A percentile compares a stretch with the other conserved stretches of the same genome.
Conservation (phyloP, 306 rosid species). For the Prinsepia uniflora region DNA sequence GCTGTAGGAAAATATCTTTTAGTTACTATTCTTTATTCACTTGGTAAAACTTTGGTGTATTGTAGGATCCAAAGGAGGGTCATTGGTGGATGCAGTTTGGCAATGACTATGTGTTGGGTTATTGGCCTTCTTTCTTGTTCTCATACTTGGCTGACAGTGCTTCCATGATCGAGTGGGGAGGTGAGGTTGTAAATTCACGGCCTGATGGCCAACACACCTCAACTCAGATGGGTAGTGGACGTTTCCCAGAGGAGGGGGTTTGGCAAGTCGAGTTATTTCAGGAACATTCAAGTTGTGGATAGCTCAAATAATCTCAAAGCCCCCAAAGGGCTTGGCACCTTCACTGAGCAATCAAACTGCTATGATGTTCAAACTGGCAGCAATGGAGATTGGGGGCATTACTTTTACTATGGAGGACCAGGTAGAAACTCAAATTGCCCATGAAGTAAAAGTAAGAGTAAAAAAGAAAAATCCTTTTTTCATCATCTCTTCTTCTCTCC, state of each 20-base stretch:
- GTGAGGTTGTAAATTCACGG: conserved; percentile 89
- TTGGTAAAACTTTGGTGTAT: background rate
- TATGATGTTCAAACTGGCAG: conserved; percentile 94
- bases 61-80: conserved; percentile 93
- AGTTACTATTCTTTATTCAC: background rate
- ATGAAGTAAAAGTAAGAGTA: conserved; percentile 22
- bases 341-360: conserved; percentile 85
- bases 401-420: conserved; percentile 98
- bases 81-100: conserved; percentile 99
- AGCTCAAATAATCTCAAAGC: conserved; percentile 87
- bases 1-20: background rate
- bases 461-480: background rate
- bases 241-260: conserved; percentile 95
- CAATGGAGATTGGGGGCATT: conserved; percentile 97
- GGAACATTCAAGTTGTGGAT: conserved; percentile 89
- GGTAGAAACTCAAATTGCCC: conserved; percentile 80
- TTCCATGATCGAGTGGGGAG: conserved; percentile 99
- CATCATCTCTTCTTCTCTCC: background rate
- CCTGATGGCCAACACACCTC: conserved; percentile 83
- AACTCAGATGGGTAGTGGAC: conserved; percentile 96
- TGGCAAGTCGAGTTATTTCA: conserved; percentile 87
- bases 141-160: conserved; percentile 95
- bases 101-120: conserved; percentile 71
- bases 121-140: conserved; percentile 95
- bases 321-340: conserved; percentile 79